Evolutionary conservation across 495 filamentous ascomycete genomes (phyloP).

Genomic region (Terfezia boudieri): DNA sequence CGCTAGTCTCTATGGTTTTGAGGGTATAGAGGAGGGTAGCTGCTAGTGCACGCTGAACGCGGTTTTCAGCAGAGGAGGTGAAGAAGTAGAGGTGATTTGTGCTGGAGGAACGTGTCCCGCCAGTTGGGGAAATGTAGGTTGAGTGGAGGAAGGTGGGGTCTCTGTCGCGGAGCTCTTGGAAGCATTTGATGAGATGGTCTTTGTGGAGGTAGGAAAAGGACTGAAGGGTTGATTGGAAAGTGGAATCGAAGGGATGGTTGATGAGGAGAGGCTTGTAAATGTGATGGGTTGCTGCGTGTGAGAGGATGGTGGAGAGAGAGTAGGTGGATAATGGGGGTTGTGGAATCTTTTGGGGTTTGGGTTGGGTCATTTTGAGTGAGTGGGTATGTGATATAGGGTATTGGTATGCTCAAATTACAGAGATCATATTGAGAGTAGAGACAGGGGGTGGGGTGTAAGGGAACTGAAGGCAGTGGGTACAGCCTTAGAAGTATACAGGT

Average conservation of each 20-base stretch:
- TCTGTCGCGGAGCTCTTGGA: background rate
- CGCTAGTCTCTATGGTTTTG: constrained; percentile 8
- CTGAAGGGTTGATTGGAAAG: constrained; percentile 1
- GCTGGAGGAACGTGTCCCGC: background rate
- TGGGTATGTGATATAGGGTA: no score
- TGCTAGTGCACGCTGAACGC: constrained; percentile 11
- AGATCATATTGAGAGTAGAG: no score
- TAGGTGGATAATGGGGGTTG: no score
- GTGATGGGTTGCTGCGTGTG: constrained; percentile 16
- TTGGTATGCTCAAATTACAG: no score
- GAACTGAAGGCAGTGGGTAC: no score
- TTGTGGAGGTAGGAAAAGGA: constrained; percentile 8
- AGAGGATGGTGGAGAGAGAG: constrained; percentile 5
- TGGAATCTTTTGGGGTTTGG: no score
- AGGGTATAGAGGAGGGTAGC: constrained; percentile 9
- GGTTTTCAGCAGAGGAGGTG: constrained; percentile 11
- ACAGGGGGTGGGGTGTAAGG: no score
- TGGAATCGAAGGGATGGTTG: no score
- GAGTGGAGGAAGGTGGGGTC: constrained; percentile 4
- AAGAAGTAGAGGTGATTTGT: background rate
- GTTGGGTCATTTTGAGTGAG: no score
- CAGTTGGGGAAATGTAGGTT: constrained; percentile 3
- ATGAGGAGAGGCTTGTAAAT: constrained; percentile 11
- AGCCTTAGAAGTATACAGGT: no score
- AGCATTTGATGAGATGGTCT: constrained; percentile 4